These are phyloP conservation scores for Glycine soja DNA, from an alignment of 306 rosid species.

Conservation along the genomic window DNA sequence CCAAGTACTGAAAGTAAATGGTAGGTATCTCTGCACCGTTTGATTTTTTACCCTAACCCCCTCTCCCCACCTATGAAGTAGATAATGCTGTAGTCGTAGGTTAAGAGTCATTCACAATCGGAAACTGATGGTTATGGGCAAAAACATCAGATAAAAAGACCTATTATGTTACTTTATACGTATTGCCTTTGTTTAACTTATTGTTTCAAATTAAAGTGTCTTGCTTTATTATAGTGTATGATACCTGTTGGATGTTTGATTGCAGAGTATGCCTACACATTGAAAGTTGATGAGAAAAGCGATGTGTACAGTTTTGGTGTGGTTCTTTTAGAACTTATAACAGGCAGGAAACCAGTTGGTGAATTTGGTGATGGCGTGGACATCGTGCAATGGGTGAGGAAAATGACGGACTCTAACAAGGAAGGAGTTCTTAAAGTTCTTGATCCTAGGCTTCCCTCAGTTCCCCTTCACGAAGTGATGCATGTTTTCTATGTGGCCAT, in stretches of 20 bases:
- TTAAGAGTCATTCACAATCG: constrained; percentile 24
- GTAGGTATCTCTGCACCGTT: constrained; percentile 45
- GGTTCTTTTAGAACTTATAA: constrained; percentile 80
- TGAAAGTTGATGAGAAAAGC: constrained; percentile 95
- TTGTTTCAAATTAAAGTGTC: neutral
- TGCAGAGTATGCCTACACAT: constrained; percentile 94
- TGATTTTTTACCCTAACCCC: constrained; percentile 47
- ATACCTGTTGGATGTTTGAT: constrained; percentile 31
- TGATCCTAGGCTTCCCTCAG: constrained; percentile 88
- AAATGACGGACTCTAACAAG: constrained; percentile 84
- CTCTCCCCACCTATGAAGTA: constrained; percentile 42
- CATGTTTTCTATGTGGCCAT: constrained; percentile 92
- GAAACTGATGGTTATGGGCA: constrained; percentile 38
- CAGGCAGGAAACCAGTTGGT: constrained; percentile 93
- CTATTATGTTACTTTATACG: neutral
- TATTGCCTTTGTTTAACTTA: too few species aligned
- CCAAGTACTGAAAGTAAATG: constrained; percentile 50
- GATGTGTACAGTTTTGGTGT: constrained; percentile 97
- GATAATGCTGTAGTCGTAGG: constrained; percentile 18
- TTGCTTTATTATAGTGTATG: constrained; percentile 27
- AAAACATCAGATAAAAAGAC: constrained; percentile 15
- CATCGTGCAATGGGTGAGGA: constrained; percentile 94
- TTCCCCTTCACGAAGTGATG: constrained; percentile 88
- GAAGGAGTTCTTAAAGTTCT: constrained; percentile 86
- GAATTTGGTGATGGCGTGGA: constrained; percentile 98